A percentile compares a stretch with the other conserved stretches of the same genome.
phyloP scores from a whole-genome alignment of 768 basidiomycete species.

The Russula lepida region DNA sequence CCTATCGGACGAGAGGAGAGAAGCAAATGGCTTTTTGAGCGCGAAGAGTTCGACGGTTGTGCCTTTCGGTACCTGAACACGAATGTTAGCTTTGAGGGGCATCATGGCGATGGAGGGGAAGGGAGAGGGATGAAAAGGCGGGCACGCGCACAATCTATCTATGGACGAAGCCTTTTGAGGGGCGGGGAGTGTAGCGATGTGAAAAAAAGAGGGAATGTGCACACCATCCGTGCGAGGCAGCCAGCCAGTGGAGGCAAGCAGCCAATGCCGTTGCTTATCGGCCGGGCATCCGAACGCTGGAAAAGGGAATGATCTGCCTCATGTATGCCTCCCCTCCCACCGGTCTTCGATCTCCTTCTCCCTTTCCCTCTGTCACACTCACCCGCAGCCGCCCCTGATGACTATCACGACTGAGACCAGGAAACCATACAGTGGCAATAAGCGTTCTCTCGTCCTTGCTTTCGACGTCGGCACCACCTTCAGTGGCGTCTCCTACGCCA shows the following conservation, averaged over 20 bases:
- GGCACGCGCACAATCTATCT: slow-evolving; percentile 3
- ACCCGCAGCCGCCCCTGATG: slow-evolving; percentile 28
- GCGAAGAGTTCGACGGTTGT: slow-evolving; percentile 21
- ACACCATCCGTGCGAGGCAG: not conserved
- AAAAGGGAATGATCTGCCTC: not conserved
- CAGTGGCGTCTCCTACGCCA: slow-evolving; percentile 76
- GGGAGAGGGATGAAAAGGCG: not conserved
- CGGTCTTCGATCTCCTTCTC: not conserved
- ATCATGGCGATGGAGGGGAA: not conserved
- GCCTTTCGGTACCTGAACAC: slow-evolving; percentile 20
- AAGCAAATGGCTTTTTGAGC: slow-evolving; percentile 18
- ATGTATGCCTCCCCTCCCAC: not conserved
- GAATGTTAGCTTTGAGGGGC: slow-evolving; percentile 22
- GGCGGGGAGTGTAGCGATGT: slow-evolving; percentile 6
- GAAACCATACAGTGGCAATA: slow-evolving; percentile 61
- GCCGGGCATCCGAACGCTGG: not conserved
- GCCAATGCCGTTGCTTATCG: not conserved
- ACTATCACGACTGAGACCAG: slow-evolving; percentile 54
- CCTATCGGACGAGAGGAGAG: slow-evolving; percentile 15
- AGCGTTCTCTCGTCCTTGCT: slow-evolving; percentile 63
- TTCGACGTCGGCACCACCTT: slow-evolving; percentile 81
- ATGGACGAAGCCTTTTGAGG: slow-evolving; percentile 9
- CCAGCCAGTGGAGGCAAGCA: not conserved
- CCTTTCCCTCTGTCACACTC: not conserved
- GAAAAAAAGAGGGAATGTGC: slow-evolving; percentile 11